Evolutionary conservation across 345 rosid genomes (phyloP).

Genomic region (Abelmoschus esculentus): DNA sequence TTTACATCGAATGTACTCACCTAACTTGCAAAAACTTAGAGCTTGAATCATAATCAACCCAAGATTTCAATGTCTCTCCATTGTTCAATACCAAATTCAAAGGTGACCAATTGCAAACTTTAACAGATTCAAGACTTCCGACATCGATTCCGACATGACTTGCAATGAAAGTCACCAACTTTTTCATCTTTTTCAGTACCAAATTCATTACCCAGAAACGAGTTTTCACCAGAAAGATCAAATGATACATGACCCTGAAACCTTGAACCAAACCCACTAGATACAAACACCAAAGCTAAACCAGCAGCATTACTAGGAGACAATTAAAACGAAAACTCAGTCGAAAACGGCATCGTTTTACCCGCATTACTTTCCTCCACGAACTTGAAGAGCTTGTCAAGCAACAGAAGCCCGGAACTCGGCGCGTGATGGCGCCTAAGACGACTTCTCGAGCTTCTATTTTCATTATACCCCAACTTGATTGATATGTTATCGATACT

Average conservation of each 20-base stretch:
- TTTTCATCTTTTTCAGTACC: conserved; percentile 24
- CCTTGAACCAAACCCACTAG: conserved; percentile 21
- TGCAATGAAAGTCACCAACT: conserved; percentile 28
- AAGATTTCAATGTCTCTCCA: conserved; percentile 40
- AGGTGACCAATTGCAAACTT: conserved; percentile 24
- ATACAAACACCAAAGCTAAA: conserved; percentile 36
- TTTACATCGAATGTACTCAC: conserved; percentile 29
- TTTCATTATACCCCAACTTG: not conserved
- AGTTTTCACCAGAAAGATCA: conserved; percentile 20
- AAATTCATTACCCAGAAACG: conserved; percentile 37
- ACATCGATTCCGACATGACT: conserved; percentile 27
- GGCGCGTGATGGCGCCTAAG: conserved; percentile 24
- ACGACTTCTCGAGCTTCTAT: conserved; percentile 18
- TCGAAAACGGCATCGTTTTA: conserved; percentile 29
- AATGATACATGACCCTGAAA: conserved; percentile 25
- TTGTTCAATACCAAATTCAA: conserved; percentile 21
- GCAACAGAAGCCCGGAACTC: conserved; percentile 30
- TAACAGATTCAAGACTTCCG: conserved; percentile 24
- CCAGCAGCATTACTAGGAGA: conserved; percentile 31
- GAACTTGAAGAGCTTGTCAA: conserved; percentile 31
- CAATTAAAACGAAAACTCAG: conserved; percentile 33
- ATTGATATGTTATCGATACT: too few species aligned
- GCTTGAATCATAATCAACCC: conserved; percentile 48
- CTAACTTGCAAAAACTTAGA: conserved; percentile 42
- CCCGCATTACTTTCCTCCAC: conserved; percentile 6